Evolutionary conservation across 331 rosid species (phyloP).

Genomic region (Pyrus hybrid): DNA sequence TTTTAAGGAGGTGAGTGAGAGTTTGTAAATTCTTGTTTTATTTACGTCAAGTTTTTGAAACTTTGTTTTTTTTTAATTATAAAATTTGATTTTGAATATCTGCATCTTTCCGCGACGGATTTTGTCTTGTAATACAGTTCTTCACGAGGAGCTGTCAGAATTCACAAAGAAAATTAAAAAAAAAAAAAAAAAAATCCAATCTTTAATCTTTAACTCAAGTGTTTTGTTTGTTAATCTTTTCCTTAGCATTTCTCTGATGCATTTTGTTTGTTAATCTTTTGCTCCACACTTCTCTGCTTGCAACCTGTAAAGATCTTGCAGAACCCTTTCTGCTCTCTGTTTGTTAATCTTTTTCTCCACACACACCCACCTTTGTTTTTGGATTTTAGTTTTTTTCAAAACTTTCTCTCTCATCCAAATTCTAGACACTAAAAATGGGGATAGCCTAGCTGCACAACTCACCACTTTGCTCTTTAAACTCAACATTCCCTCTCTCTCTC

Average conservation of each 20-base stretch:
- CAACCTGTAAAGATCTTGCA: slow-evolving; percentile 50
- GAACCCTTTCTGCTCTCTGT: slow-evolving; percentile 23
- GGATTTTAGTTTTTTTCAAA: neutral
- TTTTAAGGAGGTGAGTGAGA: slow-evolving; percentile 19
- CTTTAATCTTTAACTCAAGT: slow-evolving; percentile 20
- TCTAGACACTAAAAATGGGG: neutral
- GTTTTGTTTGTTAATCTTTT: too few relatives aligned
- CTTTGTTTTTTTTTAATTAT: neutral
- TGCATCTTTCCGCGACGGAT: slow-evolving; percentile 61
- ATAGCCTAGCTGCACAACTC: neutral
- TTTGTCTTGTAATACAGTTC: slow-evolving; percentile 92
- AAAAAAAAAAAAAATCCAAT: neutral
- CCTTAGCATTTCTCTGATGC: too few relatives aligned
- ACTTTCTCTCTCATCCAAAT: slow-evolving; percentile 6
- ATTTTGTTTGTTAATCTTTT: slow-evolving; percentile 14
- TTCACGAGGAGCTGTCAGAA: slow-evolving; percentile 98
- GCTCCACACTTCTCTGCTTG: slow-evolving; percentile 32
- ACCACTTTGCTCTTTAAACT: neutral
- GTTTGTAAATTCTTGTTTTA: neutral
- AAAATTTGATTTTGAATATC: slow-evolving; percentile 13
- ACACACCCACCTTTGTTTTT: slow-evolving; percentile 6
- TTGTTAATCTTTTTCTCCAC: too few relatives aligned
- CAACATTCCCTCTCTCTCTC: neutral
- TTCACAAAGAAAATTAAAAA: neutral
- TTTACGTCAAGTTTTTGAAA: slow-evolving; percentile 17